Conservation (phyloP, 306 rosid species). For the Castanea mollissima region DNA sequence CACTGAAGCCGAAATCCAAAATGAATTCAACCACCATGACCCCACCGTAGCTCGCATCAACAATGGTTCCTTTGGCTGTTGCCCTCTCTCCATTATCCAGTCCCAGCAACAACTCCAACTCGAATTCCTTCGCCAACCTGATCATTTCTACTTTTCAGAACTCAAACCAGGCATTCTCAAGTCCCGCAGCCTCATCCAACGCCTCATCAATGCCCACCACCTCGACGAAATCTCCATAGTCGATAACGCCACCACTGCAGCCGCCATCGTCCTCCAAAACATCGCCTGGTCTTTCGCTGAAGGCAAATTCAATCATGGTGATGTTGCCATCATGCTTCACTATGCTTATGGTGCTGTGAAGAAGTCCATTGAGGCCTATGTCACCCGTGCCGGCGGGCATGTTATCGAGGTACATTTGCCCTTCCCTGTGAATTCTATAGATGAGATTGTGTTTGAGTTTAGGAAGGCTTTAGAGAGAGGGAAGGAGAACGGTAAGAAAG, state of each 20-base stretch:
- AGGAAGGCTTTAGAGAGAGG: constrained; percentile 71
- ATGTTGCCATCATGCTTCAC: constrained; percentile 85
- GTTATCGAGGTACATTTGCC: constrained; percentile 86
- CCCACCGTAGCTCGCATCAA: constrained; percentile 72
- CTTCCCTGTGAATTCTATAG: constrained; percentile 70
- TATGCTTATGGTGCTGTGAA: constrained; percentile 87
- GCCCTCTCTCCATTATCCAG: constrained; percentile 63
- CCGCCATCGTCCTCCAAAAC: constrained; percentile 86
- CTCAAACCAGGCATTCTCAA: constrained; percentile 54
- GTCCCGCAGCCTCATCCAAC: constrained; percentile 60
- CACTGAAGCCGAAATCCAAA: constrained; percentile 50
- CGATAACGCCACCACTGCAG: constrained; percentile 99
- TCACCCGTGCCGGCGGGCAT: constrained; percentile 77
- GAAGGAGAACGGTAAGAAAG: constrained; percentile 61
- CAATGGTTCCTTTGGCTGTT: constrained; percentile 90
- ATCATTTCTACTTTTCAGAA: constrained; percentile 68
- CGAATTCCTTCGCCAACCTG: constrained; percentile 73
- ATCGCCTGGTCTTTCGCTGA: constrained; percentile 74
- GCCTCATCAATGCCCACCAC: constrained; percentile 65
- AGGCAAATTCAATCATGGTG: constrained; percentile 60
- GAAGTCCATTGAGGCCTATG: constrained; percentile 89
- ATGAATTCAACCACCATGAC: constrained; percentile 81
- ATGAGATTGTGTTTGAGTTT: constrained; percentile 71
- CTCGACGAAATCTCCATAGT: constrained; percentile 84
- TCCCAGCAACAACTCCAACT: constrained; percentile 65